These are phyloP conservation scores for Sporobolomyces pararoseus DNA, from an alignment of 768 basidiomycete genomes.

Conservation along the genomic window DNA sequence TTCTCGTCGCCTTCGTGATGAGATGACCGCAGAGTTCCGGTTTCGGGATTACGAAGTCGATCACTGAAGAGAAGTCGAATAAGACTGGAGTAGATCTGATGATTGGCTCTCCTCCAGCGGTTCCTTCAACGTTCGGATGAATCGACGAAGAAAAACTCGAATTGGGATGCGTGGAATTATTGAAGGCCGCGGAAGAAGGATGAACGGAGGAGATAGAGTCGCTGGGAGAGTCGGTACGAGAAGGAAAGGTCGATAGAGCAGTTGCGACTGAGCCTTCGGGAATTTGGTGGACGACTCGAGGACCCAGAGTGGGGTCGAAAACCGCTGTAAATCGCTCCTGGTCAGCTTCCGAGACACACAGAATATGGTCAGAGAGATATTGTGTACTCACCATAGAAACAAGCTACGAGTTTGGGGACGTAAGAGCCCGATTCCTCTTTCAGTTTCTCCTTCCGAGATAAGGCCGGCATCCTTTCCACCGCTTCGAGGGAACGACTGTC, in stretches of 20 bases:
- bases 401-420: slow-evolving; percentile 64
- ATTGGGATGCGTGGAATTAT: background rate
- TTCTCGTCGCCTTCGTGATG: slow-evolving; percentile 75
- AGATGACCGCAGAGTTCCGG: slow-evolving; percentile 79
- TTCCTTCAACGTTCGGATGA: background rate
- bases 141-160: background rate
- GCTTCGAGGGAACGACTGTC: no score
- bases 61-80: slow-evolving; percentile 85
- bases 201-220: background rate
- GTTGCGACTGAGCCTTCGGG: slow-evolving; percentile 79
- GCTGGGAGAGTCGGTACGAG: slow-evolving; percentile 13
- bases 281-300: slow-evolving; percentile 87
- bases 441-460: slow-evolving; percentile 15
- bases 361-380: background rate
- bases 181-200: background rate
- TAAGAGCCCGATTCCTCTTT: slow-evolving; percentile 50
- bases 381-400: slow-evolving; percentile 62
- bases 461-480: background rate
- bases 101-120: slow-evolving; percentile 4
- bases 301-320: slow-evolving; percentile 79
- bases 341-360: background rate
- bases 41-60: slow-evolving; percentile 89
- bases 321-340: slow-evolving; percentile 52
- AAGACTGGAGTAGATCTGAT: slow-evolving; percentile 51
- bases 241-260: slow-evolving; percentile 41